phyloP scores from a whole-genome alignment of 1,139 yeast genomes.

The Protomyces arabidopsidicola region DNA sequence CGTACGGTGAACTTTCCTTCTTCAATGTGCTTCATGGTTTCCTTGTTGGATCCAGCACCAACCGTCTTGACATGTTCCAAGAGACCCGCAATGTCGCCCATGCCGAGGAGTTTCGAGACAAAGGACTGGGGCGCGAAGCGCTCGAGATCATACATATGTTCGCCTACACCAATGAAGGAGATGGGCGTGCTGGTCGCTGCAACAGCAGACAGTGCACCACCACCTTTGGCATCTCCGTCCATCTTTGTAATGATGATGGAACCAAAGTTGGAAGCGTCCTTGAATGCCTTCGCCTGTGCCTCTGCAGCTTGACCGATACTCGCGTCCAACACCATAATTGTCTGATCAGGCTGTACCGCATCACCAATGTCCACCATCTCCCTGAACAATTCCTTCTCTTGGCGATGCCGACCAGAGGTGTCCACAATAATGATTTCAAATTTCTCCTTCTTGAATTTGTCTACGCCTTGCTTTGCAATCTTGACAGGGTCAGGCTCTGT shows the following conservation, averaged over 20 bases:
- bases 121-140: slow-evolving; percentile 85
- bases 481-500: slow-evolving; percentile 93
- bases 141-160: slow-evolving; percentile 90
- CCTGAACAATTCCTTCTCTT: slow-evolving; percentile 82
- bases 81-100: slow-evolving; percentile 90
- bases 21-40: slow-evolving; percentile 85
- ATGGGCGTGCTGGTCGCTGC: slow-evolving; percentile 98
- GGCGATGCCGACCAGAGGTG: slow-evolving; percentile 97
- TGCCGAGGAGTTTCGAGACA: slow-evolving; percentile 82
- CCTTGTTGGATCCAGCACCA: slow-evolving; percentile 76
- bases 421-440: slow-evolving; percentile 93
- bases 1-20: slow-evolving; percentile 91
- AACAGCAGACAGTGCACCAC: slow-evolving; percentile 98
- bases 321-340: slow-evolving; percentile 96
- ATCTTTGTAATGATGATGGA: slow-evolving; percentile 90
- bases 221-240: slow-evolving; percentile 99
- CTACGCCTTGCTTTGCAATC: slow-evolving; percentile 88
- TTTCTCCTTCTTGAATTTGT: slow-evolving; percentile 81
- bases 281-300: slow-evolving; percentile 87
- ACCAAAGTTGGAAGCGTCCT: slow-evolving; percentile 88
- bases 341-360: slow-evolving; percentile 83
- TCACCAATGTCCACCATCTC: slow-evolving; percentile 93
- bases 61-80: slow-evolving; percentile 90
- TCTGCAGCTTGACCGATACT: slow-evolving; percentile 98
- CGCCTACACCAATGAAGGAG: slow-evolving; percentile 96